Percentiles rank a stretch among this genome's conserved stretches.
Evolutionary conservation across 2,329 filamentous ascomycete genomes (phyloP).

Genomic region (Verticillium nubilum): DNA sequence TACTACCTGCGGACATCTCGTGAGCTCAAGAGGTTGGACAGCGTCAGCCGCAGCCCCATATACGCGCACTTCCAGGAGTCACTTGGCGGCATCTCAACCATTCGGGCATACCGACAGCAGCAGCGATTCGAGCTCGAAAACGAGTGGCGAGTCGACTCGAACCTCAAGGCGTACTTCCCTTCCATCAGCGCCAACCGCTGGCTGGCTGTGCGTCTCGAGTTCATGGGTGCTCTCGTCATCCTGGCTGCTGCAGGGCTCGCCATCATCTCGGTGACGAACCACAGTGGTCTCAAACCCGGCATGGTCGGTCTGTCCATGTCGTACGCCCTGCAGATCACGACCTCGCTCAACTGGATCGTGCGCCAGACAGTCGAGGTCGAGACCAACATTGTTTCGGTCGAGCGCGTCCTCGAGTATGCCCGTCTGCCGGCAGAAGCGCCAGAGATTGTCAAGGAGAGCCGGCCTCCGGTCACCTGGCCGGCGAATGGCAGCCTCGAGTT

Average conservation of each 20-base stretch:
- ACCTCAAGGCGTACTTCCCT: constrained; percentile 90
- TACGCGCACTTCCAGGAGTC: constrained; percentile 99
- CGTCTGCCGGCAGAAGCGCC: constrained; percentile 87
- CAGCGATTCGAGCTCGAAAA: constrained; percentile 86
- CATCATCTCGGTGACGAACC: constrained; percentile 70
- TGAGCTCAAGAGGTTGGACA: constrained; percentile 93
- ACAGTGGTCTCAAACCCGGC: constrained; percentile 61
- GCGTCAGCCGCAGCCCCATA: constrained; percentile 90
- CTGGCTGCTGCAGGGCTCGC: constrained; percentile 77
- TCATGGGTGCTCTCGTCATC: constrained; percentile 92
- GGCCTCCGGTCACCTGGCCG: constrained; percentile 88
- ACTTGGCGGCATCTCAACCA: constrained; percentile 87
- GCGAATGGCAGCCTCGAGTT: constrained; percentile 83
- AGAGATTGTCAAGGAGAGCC: constrained; percentile 82
- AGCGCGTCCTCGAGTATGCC: constrained; percentile 95
- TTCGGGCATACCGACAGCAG: constrained; percentile 89
- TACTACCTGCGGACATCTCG: constrained; percentile 96
- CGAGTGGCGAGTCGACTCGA: constrained; percentile 94
- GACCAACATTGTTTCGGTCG: constrained; percentile 99
- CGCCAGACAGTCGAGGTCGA: constrained; percentile 99
- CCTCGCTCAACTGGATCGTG: constrained; percentile 98
- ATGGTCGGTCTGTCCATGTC: constrained; percentile 92
- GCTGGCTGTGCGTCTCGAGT: constrained; percentile 91
- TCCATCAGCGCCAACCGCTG: constrained; percentile 92
- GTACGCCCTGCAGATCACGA: constrained; percentile 93